Evolutionary conservation across 1,284 basidiomycete genomes (phyloP).

Genomic region (Xanthoconium separans): DNA sequence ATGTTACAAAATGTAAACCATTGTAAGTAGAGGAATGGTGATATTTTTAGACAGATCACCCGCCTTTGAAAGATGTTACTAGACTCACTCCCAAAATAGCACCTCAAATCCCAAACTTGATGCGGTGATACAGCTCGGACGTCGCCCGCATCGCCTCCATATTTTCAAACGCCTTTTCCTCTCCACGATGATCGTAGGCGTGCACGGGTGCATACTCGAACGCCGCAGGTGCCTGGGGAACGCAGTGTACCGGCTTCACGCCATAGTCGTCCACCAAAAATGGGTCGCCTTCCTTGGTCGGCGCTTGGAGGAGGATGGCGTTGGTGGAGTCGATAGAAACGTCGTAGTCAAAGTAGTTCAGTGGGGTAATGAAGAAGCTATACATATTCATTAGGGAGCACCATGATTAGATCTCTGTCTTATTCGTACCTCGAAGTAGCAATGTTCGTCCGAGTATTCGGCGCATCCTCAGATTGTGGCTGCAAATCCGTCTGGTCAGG

Average conservation of each 20-base stretch:
- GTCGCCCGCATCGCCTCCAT: constrained; percentile 43
- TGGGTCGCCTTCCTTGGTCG: constrained; percentile 37
- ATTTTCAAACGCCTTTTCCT: constrained; percentile 27
- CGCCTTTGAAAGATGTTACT: too few species aligned
- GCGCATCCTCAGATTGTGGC: constrained; percentile 60
- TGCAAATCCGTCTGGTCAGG: constrained; percentile 14
- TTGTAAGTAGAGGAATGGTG: too few species aligned
- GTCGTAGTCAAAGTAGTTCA: constrained; percentile 67
- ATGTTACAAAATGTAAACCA: too few species aligned
- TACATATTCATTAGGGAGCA: neutral
- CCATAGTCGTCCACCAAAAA: constrained; percentile 54
- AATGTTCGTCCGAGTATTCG: constrained; percentile 59
- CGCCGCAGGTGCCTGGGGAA: constrained; percentile 41
- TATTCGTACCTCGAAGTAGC: constrained; percentile 50
- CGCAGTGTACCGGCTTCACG: constrained; percentile 46
- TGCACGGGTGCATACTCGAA: constrained; percentile 43
- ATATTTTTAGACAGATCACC: too few species aligned
- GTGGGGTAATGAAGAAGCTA: constrained; percentile 58
- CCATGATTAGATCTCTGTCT: neutral
- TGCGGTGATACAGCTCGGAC: constrained; percentile 44
- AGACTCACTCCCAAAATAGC: too few species aligned
- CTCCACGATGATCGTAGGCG: constrained; percentile 39
- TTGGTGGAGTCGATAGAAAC: constrained; percentile 56
- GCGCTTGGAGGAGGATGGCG: constrained; percentile 49
- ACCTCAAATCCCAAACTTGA: constrained; percentile 30